Evolutionary conservation across 768 basidiomycete genomes (phyloP).

Genomic region (Glaciozyma antarctica): DNA sequence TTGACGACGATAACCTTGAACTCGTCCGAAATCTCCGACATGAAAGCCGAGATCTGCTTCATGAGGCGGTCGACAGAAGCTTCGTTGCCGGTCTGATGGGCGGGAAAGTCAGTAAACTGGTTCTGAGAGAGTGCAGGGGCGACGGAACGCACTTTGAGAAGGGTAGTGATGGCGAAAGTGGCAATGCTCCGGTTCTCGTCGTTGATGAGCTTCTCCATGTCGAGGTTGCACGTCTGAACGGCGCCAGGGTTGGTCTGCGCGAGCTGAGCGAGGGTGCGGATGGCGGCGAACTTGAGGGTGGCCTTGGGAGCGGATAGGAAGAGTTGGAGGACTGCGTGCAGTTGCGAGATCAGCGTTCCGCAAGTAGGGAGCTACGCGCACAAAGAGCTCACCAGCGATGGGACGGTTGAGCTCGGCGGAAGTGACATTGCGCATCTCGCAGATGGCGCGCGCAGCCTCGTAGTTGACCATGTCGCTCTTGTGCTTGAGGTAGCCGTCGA

Average conservation of each 20-base stretch:
- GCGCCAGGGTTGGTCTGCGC: constrained; percentile 74
- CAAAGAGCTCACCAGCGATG: constrained; percentile 68
- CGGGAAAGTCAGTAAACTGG: constrained; percentile 4
- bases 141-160: constrained; percentile 63
- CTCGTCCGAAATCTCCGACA: constrained; percentile 98
- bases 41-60: constrained; percentile 98
- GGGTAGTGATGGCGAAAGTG: constrained; percentile 94
- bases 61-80: constrained; percentile 97
- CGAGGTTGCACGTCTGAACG: constrained; percentile 87
- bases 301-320: constrained; percentile 94
- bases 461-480: constrained; percentile 99
- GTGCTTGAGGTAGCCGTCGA: constrained; percentile 91
- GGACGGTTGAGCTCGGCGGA: constrained; percentile 70
- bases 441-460: constrained; percentile 93
- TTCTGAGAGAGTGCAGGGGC: neutral
- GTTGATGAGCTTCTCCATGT: constrained; percentile 91
- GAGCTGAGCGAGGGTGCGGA: constrained; percentile 82
- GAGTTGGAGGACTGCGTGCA: constrained; percentile 61
- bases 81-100: constrained; percentile 82
- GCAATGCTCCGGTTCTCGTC: constrained; percentile 93
- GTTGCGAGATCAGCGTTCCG: neutral
- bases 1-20: constrained; percentile 99
- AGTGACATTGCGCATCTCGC: constrained; percentile 82
- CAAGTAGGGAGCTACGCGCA: too few species aligned
- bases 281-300: constrained; percentile 91